Conservation (phyloP, 2,329 filamentous ascomycete species). For the Fusarium nurragi region DNA sequence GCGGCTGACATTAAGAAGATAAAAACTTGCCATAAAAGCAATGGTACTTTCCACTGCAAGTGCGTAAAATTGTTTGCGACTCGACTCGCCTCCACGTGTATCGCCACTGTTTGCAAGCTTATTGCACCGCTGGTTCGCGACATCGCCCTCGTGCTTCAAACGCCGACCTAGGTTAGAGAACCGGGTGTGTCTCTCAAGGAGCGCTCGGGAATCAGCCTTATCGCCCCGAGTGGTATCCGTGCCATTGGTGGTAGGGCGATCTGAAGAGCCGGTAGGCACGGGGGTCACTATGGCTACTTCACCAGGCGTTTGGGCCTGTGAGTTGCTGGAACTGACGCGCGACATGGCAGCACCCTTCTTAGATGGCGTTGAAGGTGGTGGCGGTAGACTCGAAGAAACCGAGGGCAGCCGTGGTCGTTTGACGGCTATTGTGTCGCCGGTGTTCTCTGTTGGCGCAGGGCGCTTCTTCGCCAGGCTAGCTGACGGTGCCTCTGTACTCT, state of each 20-base stretch:
- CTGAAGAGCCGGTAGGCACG: constrained; percentile 40
- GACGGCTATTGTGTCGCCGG: constrained; percentile 50
- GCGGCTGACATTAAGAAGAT: constrained; percentile 58
- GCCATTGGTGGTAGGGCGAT: constrained; percentile 47
- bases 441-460: constrained; percentile 52
- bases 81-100: constrained; percentile 44
- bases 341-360: constrained; percentile 63
- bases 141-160: constrained; percentile 65
- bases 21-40: constrained; percentile 64
- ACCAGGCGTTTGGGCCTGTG: constrained; percentile 62
- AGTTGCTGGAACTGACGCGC: constrained; percentile 63
- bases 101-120: constrained; percentile 39
- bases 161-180: constrained; percentile 57
- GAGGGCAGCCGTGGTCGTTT: constrained; percentile 59
- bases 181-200: constrained; percentile 50
- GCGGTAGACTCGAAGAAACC: constrained; percentile 45
- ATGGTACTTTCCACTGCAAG: constrained; percentile 61
- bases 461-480: constrained; percentile 58
- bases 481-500: constrained; percentile 53
- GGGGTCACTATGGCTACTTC: constrained; percentile 51
- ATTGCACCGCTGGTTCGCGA: constrained; percentile 49
- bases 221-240: constrained; percentile 42
- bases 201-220: constrained; percentile 42
- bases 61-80: constrained; percentile 54
- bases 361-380: constrained; percentile 62